phyloP scores from a whole-genome alignment of 2,329 filamentous ascomycete genomes.

The Alternaria viburni region DNA sequence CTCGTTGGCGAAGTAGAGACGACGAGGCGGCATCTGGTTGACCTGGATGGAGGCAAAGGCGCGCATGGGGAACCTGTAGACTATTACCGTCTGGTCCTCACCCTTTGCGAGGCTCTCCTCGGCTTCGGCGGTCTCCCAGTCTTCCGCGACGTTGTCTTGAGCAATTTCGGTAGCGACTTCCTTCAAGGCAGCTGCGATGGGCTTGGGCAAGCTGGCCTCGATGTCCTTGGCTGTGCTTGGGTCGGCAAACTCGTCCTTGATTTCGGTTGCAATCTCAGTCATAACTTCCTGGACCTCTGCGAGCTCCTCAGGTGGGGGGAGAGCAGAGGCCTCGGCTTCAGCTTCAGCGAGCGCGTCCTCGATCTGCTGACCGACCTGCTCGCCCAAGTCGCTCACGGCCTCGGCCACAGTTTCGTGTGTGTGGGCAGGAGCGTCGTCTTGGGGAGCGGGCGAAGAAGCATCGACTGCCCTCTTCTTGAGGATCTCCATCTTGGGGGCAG shows the following conservation, averaged over 20 bases:
- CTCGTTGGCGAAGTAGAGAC: slow-evolving; percentile 73
- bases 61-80: slow-evolving; percentile 96
- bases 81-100: slow-evolving; percentile 72
- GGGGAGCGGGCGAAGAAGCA: slow-evolving; percentile 36
- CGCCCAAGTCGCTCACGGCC: slow-evolving; percentile 70
- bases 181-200: slow-evolving; percentile 63
- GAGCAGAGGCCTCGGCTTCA: slow-evolving; percentile 44
- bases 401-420: slow-evolving; percentile 71
- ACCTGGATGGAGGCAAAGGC: slow-evolving; percentile 92
- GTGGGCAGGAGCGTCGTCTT: slow-evolving; percentile 30
- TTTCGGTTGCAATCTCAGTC: slow-evolving; percentile 55
- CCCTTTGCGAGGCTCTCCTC: slow-evolving; percentile 73
- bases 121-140: slow-evolving; percentile 86
- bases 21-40: slow-evolving; percentile 60
- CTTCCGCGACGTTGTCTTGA: slow-evolving; percentile 71
- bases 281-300: slow-evolving; percentile 63
- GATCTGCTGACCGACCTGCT: slow-evolving; percentile 65
- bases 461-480: slow-evolving; percentile 54
- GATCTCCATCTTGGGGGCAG: slow-evolving; percentile 52
- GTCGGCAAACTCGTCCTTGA: slow-evolving; percentile 58
- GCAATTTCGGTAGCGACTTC: slow-evolving; percentile 63
- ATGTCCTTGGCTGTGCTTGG: slow-evolving; percentile 60
- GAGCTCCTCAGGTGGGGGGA: slow-evolving; percentile 52
- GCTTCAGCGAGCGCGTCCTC: slow-evolving; percentile 67
- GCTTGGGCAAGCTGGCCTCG: slow-evolving; percentile 60